phyloP scores from a whole-genome alignment of 2,329 filamentous ascomycete species.

The Claviceps maximensis region DNA sequence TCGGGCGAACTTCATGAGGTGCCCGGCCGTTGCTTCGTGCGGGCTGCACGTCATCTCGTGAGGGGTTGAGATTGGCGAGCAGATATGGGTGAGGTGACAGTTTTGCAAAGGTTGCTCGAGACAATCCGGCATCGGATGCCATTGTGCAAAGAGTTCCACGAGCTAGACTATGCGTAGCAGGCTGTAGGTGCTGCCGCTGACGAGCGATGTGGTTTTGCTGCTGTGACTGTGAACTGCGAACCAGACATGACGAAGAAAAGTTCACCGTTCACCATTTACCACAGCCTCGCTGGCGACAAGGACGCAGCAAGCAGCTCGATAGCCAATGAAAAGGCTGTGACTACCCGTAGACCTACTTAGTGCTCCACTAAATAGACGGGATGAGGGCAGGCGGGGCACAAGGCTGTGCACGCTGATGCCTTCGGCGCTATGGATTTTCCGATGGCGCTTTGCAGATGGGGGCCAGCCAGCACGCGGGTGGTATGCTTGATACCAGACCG shows the following conservation, averaged over 20 bases:
- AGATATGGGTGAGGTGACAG: conserved; percentile 83
- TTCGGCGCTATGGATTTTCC: too few relatives aligned
- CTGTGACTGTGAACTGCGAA: neutral
- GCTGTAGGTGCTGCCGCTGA: neutral
- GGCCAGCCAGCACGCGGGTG: too few relatives aligned
- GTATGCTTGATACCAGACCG: too few relatives aligned
- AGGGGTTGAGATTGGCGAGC: conserved; percentile 68
- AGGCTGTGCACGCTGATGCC: neutral
- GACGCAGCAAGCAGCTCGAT: neutral
- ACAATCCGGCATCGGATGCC: conserved; percentile 27
- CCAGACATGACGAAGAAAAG: neutral
- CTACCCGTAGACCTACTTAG: too few relatives aligned
- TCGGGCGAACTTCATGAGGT: conserved; percentile 53
- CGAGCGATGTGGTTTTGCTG: neutral
- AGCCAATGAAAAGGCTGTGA: neutral
- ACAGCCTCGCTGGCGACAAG: conserved; percentile 1
- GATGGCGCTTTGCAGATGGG: too few relatives aligned
- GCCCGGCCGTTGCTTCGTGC: conserved; percentile 71
- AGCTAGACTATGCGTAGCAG: neutral
- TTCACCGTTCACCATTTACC: neutral
- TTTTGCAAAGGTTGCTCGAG: conserved; percentile 67
- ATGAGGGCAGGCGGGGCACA: neutral
- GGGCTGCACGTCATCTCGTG: conserved; percentile 31
- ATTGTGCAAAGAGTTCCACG: conserved; percentile 7
- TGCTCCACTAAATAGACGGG: too few relatives aligned